Evolutionary conservation across 306 rosid species (phyloP), one percentile per base, ranked within the genome.

Genomic region (Calophaca sinica): DNA sequence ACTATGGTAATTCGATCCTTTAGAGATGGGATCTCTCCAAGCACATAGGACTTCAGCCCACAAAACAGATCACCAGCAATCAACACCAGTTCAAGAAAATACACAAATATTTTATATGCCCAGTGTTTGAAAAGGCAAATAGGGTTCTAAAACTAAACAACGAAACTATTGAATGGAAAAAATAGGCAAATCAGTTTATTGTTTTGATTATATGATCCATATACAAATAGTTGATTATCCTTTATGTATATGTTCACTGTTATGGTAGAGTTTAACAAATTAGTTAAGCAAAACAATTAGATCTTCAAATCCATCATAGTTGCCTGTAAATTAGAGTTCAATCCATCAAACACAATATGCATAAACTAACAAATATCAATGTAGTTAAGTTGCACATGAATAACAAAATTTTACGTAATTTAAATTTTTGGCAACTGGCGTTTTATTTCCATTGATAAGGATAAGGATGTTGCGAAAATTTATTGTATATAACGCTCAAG

Each of bases 1-100:
- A 92, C 91, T 49, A 83, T 62, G 73, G 97, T 94, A 72, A 94
- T 86, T 36, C 96, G 88, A 83, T 94, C 99, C 87, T 90, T 81
- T 70, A 80, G 70, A 11, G 96, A 94, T 7, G 97, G 96, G 59
- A 94, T 94, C 88, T 94, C 97, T 75, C 99, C 99, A 39, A 92
- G 93, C 31, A 92, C 97, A 80, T 94, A 94, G 13, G 99, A 94
- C 99, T 94, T 86, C 80, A 52, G 66, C 75, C 86, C 78, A 83
- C 51, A 55, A 85, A 79, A 39, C 55, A 76, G 26, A 88, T 68
- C 50, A 48, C 59, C 52, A 66, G 60, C 54, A 68, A 67, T 82
- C 28, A 90, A 83, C 61, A 83, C 68, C 67, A 66, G 45, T 13
- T 3, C 20, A 71, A 20, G 57, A 58, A 67, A 52, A 61, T 53